Base-by-base conservation (phyloP, 1,139 yeast species). In the Yarrowia galli region DNA sequence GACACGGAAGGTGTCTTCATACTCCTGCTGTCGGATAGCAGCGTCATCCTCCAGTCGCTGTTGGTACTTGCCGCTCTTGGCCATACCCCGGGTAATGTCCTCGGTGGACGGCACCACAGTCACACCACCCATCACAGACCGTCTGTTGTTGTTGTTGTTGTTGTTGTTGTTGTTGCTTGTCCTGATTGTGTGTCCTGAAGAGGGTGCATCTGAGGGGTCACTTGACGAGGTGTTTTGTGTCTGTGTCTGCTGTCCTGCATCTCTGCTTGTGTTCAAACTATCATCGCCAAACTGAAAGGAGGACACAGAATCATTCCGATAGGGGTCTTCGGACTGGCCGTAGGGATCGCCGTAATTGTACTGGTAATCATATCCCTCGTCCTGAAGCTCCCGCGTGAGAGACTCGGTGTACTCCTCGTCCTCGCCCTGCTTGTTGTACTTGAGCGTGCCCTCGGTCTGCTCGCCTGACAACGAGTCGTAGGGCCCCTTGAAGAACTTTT, bases 271-370 rank as follows among this genome's bases (percentile, higher is more conserved):
- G 8, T 12, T 12, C 8, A 35, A 15, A 13, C 25, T n/a, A 13
- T 54, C 61, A 28, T 54, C 61, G 5, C 61, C 61, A n/a, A 38
- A 54, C 46, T 38, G 46, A 18, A 54, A 54, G 0, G 61, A 54
- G 15, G 61, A 54, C 25, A 40, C 61, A 2, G 46, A 40, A 25
- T 54, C 36, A 36, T 40, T 25, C 2, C 38, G 7, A 36, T 54
- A 54, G 7, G 46, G 46, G 8, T 38, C 46, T 7, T 40, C 46
- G 2, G 36, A 12, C 36, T 40, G 25, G n/a, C 46, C 61, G 38
- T 54, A 54, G n/a, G 61, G 61, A 16, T 54, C 61, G n/a, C 61
- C 61, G n/a, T 54, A 54, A 25, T 54, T 54, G 48, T 54, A 54
- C 61, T 54, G 61, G 38, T 54, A 54, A 18, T 54, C 61, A 38